These are phyloP conservation scores for Psilocybe mexicana DNA, from an alignment of 1,284 basidiomycete genomes.

Conservation along the genomic window DNA sequence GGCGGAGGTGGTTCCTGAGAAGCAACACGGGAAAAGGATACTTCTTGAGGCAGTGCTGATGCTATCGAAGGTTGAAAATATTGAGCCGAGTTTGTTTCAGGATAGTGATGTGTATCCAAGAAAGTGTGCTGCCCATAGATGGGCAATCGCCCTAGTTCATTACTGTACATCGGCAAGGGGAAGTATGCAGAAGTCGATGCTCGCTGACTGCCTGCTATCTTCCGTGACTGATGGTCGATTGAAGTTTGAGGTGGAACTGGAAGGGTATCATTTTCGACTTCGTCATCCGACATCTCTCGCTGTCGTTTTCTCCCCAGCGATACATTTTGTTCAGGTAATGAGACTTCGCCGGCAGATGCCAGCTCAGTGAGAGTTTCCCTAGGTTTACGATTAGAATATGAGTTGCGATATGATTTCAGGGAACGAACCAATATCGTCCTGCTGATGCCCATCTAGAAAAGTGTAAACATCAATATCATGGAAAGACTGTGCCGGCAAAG, in stretches of 20 bases:
- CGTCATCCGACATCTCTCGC: constrained; percentile 21
- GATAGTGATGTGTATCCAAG: constrained; percentile 24
- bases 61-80: too few relatives aligned
- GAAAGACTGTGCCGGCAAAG: not conserved
- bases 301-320: constrained; percentile 19
- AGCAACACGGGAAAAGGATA: too few relatives aligned
- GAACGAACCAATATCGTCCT: constrained; percentile 39
- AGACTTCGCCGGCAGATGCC: constrained; percentile 33
- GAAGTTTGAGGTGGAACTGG: constrained; percentile 8
- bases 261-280: not conserved
- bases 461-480: not conserved
- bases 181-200: constrained; percentile 19
- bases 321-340: constrained; percentile 21
- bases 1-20: not conserved
- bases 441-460: constrained; percentile 40
- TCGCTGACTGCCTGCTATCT: constrained; percentile 24
- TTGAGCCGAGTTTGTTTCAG: constrained; percentile 6
- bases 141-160: constrained; percentile 38
- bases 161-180: constrained; percentile 28
- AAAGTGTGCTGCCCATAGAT: constrained; percentile 40
- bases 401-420: not conserved
- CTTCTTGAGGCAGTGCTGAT: too few relatives aligned
- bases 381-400: not conserved
- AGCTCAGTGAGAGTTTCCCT: constrained; percentile 39
- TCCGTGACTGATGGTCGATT: constrained; percentile 14